Evolutionary conservation across 2,329 filamentous ascomycete genomes (phyloP).

Genomic region (Aspergillus ruber): DNA sequence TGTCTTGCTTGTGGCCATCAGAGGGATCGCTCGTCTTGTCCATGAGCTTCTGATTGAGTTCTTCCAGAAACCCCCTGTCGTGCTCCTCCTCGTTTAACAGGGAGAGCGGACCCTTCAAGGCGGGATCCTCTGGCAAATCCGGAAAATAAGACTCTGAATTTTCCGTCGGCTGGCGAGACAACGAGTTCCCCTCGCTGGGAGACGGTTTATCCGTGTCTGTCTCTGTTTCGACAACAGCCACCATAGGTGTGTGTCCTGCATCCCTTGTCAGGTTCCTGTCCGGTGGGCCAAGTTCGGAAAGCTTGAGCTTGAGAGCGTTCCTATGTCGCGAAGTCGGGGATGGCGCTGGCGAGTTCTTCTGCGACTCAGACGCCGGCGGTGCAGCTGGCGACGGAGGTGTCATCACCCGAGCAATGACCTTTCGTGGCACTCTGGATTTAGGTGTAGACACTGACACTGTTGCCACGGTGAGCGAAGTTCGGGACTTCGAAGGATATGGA

Average conservation of each 20-base stretch:
- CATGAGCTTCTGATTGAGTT: slow-evolving; percentile 39
- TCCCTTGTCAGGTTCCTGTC: slow-evolving; percentile 35
- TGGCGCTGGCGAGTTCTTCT: slow-evolving; percentile 10
- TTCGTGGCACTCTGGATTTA: slow-evolving; percentile 40
- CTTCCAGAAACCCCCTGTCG: slow-evolving; percentile 35
- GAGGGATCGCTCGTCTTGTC: slow-evolving; percentile 30
- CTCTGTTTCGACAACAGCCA: slow-evolving; percentile 29
- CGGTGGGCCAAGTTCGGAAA: slow-evolving; percentile 32
- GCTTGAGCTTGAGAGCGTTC: slow-evolving; percentile 27
- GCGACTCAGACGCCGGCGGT: slow-evolving; percentile 20
- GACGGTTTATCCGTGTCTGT: slow-evolving; percentile 19
- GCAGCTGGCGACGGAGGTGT: slow-evolving; percentile 32
- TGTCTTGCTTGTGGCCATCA: slow-evolving; percentile 12
- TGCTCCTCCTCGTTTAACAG: slow-evolving; percentile 36
- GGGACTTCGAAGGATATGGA: not conserved
- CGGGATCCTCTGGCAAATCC: slow-evolving; percentile 36
- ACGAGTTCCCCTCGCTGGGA: slow-evolving; percentile 14
- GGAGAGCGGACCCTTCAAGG: slow-evolving; percentile 38
- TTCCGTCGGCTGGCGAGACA: slow-evolving; percentile 31
- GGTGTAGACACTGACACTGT: slow-evolving; percentile 32
- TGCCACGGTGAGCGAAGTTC: slow-evolving; percentile 8
- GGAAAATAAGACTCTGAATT: slow-evolving; percentile 37
- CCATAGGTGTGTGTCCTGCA: slow-evolving; percentile 43
- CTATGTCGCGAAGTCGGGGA: slow-evolving; percentile 18
- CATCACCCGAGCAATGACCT: slow-evolving; percentile 38